Percentiles rank a stretch among this genome's conserved stretches.
Evolutionary conservation across 495 filamentous ascomycete genomes (phyloP).

Genomic region (Parathielavia appendiculata): DNA sequence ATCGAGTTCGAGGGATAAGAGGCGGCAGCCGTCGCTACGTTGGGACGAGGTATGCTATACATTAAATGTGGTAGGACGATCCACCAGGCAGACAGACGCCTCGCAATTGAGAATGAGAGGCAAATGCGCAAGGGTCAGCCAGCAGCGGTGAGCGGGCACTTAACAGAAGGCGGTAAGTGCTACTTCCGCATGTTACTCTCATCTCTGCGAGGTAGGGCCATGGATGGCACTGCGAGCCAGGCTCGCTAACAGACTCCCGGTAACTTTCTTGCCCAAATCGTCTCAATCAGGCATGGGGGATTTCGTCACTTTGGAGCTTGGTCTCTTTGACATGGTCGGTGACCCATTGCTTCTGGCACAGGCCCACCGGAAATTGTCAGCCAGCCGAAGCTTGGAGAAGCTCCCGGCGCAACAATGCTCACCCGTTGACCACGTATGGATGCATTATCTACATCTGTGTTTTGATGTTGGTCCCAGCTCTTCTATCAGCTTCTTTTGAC

Average conservation of each 20-base stretch:
- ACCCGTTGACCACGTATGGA: too few species aligned
- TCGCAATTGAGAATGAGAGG: conserved; percentile 21
- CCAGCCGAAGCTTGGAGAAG: neutral
- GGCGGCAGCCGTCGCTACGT: neutral
- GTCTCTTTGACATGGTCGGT: neutral
- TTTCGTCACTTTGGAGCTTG: conserved; percentile 5
- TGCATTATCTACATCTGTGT: too few species aligned
- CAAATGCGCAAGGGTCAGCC: conserved; percentile 14
- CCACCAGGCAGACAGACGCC: conserved; percentile 27
- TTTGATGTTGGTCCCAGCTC: too few species aligned
- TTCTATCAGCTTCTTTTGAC: too few species aligned
- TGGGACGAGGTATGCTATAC: conserved; percentile 22
- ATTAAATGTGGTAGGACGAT: conserved; percentile 23
- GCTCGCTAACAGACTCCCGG: conserved; percentile 18
- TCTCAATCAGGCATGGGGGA: neutral
- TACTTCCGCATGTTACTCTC: conserved; percentile 20
- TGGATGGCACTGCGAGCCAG: conserved; percentile 7
- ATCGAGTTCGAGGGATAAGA: neutral
- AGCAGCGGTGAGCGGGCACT: conserved; percentile 9
- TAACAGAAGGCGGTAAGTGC: conserved; percentile 30
- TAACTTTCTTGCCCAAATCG: too few species aligned
- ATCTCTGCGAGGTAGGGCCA: conserved; percentile 6
- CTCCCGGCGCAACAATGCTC: neutral
- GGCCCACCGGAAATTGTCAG: neutral
- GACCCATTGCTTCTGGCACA: conserved; percentile 2